A percentile compares a stretch with the other conserved stretches of the same genome.
Evolutionary conservation across 2,329 filamentous ascomycete genomes (phyloP).

Genomic region (Fusarium dlaminii): DNA sequence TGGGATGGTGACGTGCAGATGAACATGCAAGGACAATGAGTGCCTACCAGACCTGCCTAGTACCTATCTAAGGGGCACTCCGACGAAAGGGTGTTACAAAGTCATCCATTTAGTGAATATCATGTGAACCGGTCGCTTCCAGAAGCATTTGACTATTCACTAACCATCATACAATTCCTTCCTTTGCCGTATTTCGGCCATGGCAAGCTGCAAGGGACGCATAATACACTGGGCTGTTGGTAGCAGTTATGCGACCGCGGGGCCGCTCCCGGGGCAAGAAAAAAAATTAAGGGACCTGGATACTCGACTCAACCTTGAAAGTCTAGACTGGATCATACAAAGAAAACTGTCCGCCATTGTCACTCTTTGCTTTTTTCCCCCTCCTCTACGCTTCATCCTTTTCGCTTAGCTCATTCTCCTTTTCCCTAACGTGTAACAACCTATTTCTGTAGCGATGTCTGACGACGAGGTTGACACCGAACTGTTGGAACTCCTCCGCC

Average conservation of each 20-base stretch:
- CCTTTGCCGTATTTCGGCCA: constrained; percentile 11
- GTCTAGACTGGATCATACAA: constrained; percentile 34
- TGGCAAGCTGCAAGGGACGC: background rate
- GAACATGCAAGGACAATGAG: background rate
- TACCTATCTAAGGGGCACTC: background rate
- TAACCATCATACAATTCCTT: background rate
- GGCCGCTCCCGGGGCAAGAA: constrained; percentile 3
- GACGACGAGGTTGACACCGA: constrained; percentile 93
- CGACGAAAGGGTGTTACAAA: background rate
- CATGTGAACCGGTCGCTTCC: background rate
- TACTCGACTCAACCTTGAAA: constrained; percentile 10
- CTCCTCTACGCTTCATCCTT: background rate
- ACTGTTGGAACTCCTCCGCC: constrained; percentile 83
- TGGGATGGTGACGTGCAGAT: constrained; percentile 6
- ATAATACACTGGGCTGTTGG: background rate
- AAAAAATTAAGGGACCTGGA: constrained; percentile 25
- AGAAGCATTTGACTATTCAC: background rate
- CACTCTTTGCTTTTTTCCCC: constrained; percentile 4
- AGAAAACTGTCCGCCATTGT: constrained; percentile 10
- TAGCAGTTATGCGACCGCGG: constrained; percentile 8
- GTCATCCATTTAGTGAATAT: background rate
- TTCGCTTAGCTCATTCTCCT: background rate
- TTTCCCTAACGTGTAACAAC: background rate
- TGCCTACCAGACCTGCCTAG: background rate
- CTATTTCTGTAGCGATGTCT: constrained; percentile 66